Evolutionary conservation across 176 grass and related monocot genomes (phyloP), one percentile per base, ranked within the genome.

Genomic region (Canna indica): DNA sequence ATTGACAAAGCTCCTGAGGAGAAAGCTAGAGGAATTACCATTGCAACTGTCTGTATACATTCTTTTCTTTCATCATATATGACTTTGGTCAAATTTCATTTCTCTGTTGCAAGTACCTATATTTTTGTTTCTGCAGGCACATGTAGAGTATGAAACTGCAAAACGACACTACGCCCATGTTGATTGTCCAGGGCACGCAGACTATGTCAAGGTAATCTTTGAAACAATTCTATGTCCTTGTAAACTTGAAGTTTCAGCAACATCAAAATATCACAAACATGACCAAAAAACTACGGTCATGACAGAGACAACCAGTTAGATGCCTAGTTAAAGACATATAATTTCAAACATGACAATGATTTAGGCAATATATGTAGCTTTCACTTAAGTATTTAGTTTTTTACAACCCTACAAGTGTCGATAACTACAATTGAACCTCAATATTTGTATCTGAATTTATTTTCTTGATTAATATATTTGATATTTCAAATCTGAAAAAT

Each of bases 11-110:
- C 94, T 22, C 86, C 89, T 0, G 94, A 99, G 72, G 94, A 99
- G 80, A 99, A 93, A 81, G 94, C 94, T 65, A 91, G 89, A 79
- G 94, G 94, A 79, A 99, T 99, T 77, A 99, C 94, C 60, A 99
- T 99, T 87, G 87, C 94, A 14, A 99, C 89, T 53, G 94, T 99
- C 42, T 36, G 7, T 36, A 13, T 31, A 56, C 15, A 15, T 29
- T 42, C 6, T 59, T 59, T 26, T 15, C 1, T 26, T 73, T 58
- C 18, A 16, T 73, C 3, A 11, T 17, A 12, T 26, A 36, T 20
- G 3, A 10, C 5, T 3, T 7, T 20, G n/a, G 36, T 36, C 32
- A 3, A 46, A 3, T 33, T 65, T 47, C n/a, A 2, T 44, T 45
- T 29, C 17, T 30, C 15, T 80, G 36, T 82, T 17, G 41, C 36